Base-by-base conservation (phyloP, 352 stramenopile species). In the Blastocystis sp. region DNA sequence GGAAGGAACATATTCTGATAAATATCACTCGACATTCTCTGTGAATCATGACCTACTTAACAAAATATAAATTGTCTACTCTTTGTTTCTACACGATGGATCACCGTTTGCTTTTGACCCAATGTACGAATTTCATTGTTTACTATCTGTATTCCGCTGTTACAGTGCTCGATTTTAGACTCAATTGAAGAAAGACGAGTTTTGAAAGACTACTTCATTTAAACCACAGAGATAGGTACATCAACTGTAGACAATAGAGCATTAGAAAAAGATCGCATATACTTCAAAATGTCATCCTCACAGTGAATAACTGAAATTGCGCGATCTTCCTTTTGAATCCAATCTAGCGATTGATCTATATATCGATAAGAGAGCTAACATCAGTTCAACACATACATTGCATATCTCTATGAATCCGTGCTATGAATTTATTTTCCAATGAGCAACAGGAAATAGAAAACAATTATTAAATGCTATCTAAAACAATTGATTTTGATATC, bases 201-300 rank as follows among this genome's bases (percentile, higher is more conserved):
- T 30, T 39, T 53, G 20, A 85, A 18, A 20, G 2, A 30, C 73
- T 85, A 85, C 30, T 5, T 24, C 9, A 53, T 13, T 45, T 34
- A 18, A 11, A 53, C 11, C 26, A 45, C 7, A 9, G 5, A 26
- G 41, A 65, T 45, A 13, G 24, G 3, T 39, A 85, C 73, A 30
- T 43, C 39, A 50, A 68, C 63, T n/a, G 30, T 68, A 30, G 50
- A 18, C 3, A 65, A 45, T 34, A 85, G 53, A 30, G 16, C 16
- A 24, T 68, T 65, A 13, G 73, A 64, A 43, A 85, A 85, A 20
- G 47, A 53, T 37, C 55, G 73, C 73, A 85, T 68, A n/a, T 85
- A 85, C 16, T 34, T 24, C 30, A 68, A 37, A 43, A 85, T 65
- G 30, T 85, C 73, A 65, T 85, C 73, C 26, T 85, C 73, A 11